Base-by-base conservation (phyloP, 768 basidiomycete genomes). In the Lactarius hengduanensis region DNA sequence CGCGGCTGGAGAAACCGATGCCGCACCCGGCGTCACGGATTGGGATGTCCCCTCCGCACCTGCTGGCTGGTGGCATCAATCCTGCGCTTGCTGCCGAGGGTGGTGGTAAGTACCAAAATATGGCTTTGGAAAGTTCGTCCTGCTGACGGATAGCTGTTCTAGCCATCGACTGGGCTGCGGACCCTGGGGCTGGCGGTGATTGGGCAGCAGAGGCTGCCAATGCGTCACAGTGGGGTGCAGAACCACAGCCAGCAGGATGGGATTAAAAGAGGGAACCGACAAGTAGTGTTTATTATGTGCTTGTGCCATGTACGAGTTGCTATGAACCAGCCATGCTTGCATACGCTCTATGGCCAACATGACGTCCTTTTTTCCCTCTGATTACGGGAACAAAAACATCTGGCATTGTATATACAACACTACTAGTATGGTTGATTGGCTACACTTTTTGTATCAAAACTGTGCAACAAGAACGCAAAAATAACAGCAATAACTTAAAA, bases 31-130 rank as follows among this genome's bases (percentile, higher is more conserved):
- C 43, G 78, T 81, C 47, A 76, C 82, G 57, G 91, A 93, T 73
- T 93, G 93, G 91, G 91, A 92, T 71, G 86, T 88, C 61, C 73
- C 85, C 62, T 82, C 86, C 74, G 88, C 87, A 60, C 83, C 87
- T 69, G 82, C 82, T 67, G 84, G 84, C 83, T 70, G 92, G 89
- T 59, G 80, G 79, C 53, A 89, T 93, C 78, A 91, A 94, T 79
- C 91, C 93, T 62, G 84, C 83, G 58, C 80, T 94, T 74, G 88
- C 88, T 75, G 79, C 82, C 38, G 81, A 83, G 65, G 86, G 86
- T 59, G 85, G 85, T 79, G 85, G 85, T 79, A 80, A 81, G 81
- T 69, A 69, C 76, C 73, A n/a, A 50, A 34, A 59, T 53, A 28
- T 61, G 26, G 6, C 32, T 30, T 55, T 20, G 38, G 18, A 13